Evolutionary conservation across 495 filamentous ascomycete species (phyloP), one percentile per base, ranked within the genome.

Genomic region (Xylaria flabelliformis): DNA sequence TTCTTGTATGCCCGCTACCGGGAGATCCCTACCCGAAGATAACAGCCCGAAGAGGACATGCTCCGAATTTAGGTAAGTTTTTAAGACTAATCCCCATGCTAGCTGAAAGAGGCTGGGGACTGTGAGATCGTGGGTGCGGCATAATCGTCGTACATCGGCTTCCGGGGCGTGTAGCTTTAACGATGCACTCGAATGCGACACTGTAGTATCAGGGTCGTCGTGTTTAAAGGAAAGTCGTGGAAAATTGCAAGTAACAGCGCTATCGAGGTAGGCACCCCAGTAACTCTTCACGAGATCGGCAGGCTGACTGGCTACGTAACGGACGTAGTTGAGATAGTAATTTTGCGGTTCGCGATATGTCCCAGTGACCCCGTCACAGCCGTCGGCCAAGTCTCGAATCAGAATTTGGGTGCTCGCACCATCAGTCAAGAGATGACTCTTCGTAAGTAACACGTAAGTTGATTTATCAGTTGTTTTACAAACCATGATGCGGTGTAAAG

Each of bases 11-110:
- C 81, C 81, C 10, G 80, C 71, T 4, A 89, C 77, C 2, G 84
- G 79, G 3, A 81, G 83, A 34, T 85, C 81, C 0, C 88, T 81
- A 62, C 85, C 85, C 46, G 77, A 80, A 13, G 88, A 82, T 6
- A 86, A 89, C 70, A 87, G 87, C 0, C 87, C 89, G 74, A 91
- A 88, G 26, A 88, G 81, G 50, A 82, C 80, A 74, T 82, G 74
- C 44, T 85, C 74, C n/a, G 69, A 71, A 24, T 69, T 78, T 1
- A 77, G 77, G 68, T 81, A 81, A 42, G 74, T 74, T 24, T 78
- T 67, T 26, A 82, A 62, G 39, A 81, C 76, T 46, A 83, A 53
- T n/a, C 77, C 77, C 83, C 83, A 85, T 24, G 82, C 82, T 24
- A 76, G 74, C 69, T 82, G 80, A 74, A 85, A 78, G 19, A 82